These are phyloP conservation scores for Medicago truncatula DNA, from an alignment of 306 rosid species.

Conservation along the genomic window MtrunA17r5.0-ANR NC_053046.1:1457501-1458000, in stretches of 20 bases:
- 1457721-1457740: no score
- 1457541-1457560: no score
- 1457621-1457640: slow-evolving; percentile 55
- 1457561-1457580: no score
- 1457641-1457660: slow-evolving; percentile 32
- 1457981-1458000: neutral
- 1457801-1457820: no score
- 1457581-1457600: neutral
- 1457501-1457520: neutral
- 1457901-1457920: slow-evolving; percentile 1
- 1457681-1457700: neutral
- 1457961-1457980: neutral
- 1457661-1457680: slow-evolving; percentile 48
- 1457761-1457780: no score
- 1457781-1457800: no score
- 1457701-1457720: slow-evolving; percentile 16
- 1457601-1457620: slow-evolving; percentile 26
- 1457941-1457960: neutral
- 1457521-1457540: no score
- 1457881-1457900: slow-evolving; percentile 28
- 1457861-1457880: slow-evolving; percentile 33
- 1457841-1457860: slow-evolving; percentile 25
- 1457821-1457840: neutral
- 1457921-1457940: slow-evolving; percentile 11
- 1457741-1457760: no score